Conservation (phyloP, 768 basidiomycete species). For the Neoboletus brunneissimus region DNA sequence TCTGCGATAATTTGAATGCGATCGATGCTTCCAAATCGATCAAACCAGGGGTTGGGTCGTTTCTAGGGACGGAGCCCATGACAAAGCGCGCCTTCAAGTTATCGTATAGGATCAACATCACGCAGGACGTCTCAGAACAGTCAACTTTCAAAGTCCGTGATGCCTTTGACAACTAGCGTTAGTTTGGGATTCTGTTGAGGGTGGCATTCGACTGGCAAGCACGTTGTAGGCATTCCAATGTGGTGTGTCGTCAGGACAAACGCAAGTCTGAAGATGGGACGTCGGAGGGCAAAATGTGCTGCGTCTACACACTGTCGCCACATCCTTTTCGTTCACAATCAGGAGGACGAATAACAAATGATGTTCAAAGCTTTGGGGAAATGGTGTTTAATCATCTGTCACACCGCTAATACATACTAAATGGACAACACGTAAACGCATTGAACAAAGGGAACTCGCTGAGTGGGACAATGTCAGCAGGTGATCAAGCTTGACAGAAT, state of each 20-base stretch:
- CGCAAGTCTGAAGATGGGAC: background rate
- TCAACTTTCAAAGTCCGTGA: background rate
- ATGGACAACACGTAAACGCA: background rate
- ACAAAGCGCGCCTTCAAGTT: too few relatives aligned
- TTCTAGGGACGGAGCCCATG: background rate
- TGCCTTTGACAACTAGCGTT: background rate
- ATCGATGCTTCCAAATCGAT: background rate
- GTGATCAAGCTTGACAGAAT: background rate
- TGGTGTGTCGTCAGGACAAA: background rate
- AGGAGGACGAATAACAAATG: background rate
- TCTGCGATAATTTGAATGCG: background rate
- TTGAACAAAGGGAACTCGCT: background rate
- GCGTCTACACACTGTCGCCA: background rate
- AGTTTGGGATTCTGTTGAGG: background rate
- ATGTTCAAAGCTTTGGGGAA: background rate
- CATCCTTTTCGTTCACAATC: background rate
- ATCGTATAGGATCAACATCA: background rate
- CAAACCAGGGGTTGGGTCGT: background rate
- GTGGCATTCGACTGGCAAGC: background rate
- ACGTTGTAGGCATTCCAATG: background rate
- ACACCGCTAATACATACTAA: conserved; percentile 4
- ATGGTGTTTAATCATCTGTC: conserved; percentile 12
- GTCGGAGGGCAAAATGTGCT: background rate
- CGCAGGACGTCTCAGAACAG: background rate
- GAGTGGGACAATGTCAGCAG: conserved; percentile 4